Evolutionary conservation across 2,329 filamentous ascomycete genomes (phyloP).

Genomic region (Penicillium sp.): DNA sequence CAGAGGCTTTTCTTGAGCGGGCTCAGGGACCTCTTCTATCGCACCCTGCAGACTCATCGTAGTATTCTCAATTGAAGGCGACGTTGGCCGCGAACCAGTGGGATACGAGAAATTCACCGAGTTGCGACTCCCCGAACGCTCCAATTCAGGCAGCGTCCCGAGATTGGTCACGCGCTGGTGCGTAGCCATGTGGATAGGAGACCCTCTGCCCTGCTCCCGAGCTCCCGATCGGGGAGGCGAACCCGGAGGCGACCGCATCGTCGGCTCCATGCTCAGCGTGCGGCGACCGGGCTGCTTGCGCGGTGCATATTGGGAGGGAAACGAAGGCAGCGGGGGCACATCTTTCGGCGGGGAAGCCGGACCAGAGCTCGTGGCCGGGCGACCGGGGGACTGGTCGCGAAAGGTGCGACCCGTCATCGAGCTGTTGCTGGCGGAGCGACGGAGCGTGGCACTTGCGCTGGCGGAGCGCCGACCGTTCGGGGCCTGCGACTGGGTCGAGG

Average conservation of each 20-base stretch:
- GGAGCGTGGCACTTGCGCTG: conserved; percentile 49
- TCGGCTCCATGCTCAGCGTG: conserved; percentile 55
- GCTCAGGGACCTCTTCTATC: conserved; percentile 24
- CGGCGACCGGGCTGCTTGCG: conserved; percentile 40
- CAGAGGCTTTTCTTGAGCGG: conserved; percentile 28
- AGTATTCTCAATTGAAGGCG: conserved; percentile 32
- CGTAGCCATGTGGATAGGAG: conserved; percentile 16
- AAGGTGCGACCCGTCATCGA: conserved; percentile 92
- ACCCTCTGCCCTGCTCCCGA: conserved; percentile 18
- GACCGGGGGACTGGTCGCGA: conserved; percentile 68
- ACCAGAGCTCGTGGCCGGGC: conserved; percentile 46
- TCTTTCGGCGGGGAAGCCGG: conserved; percentile 43
- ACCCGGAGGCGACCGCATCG: conserved; percentile 49
- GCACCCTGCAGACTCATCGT: conserved; percentile 16
- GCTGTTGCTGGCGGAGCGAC: conserved; percentile 67
- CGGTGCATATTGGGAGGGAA: conserved; percentile 57
- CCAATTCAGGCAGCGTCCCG: conserved; percentile 37
- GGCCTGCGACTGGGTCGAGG: conserved; percentile 69
- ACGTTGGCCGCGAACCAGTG: conserved; percentile 43
- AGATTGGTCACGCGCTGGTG: conserved; percentile 23
- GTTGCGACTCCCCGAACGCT: conserved; percentile 42
- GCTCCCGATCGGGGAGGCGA: conserved; percentile 38
- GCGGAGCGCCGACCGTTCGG: conserved; percentile 44
- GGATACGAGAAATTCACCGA: conserved; percentile 54
- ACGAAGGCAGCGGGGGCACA: conserved; percentile 72